Base-by-base conservation (phyloP, 1,284 basidiomycete species). In the Phenoliferia sp. region DNA sequence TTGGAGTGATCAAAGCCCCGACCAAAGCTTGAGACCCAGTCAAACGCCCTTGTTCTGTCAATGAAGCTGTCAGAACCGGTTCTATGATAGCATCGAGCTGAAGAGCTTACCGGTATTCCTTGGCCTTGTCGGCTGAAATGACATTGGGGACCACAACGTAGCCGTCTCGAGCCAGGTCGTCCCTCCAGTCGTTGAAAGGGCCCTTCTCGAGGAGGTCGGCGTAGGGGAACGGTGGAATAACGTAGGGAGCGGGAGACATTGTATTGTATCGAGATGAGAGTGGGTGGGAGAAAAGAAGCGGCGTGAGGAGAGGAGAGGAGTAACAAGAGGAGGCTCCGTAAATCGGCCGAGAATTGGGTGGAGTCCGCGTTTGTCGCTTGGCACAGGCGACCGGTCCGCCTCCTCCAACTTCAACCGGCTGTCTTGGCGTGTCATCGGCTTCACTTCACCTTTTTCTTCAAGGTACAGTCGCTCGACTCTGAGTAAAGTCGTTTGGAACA, bases 1-100 rank as follows among this genome's bases (percentile, higher is more conserved):
- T 79, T 76, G 57, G 75, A 63, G 15, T 75, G 64, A 28, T 77
- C 61, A 62, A 76, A 79, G 28, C 78, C 78, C 2, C 75, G 65
- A 1, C 67, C 65, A 62, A 76, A 77, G 39, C 62, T 65, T 60
- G 77, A 76, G 35, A 78, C 67, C 76, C 77, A 79, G 28, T 73
- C 62, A 65, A 75, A 75, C 17, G 73, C 72, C 12, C 60, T 15
- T 31, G 39, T 22, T 44, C 39, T 44, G 12, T 44, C 12, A 22
- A 44, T 12, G 39, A 12, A 12, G 22, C 39, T 12, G 39, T 44
- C 12, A 44, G 39, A n/a, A n/a, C n/a, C n/a, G n/a, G n/a, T n/a
- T n/a, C n/a, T n/a, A n/a, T n/a, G n/a, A n/a, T n/a, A n/a, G n/a
- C n/a, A n/a, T 44, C 22, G 39, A 22, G 39, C 12, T 12, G 39